These are phyloP conservation scores for Amanita inopinata DNA, from an alignment of 768 basidiomycete species.

Conservation along the genomic window DNA sequence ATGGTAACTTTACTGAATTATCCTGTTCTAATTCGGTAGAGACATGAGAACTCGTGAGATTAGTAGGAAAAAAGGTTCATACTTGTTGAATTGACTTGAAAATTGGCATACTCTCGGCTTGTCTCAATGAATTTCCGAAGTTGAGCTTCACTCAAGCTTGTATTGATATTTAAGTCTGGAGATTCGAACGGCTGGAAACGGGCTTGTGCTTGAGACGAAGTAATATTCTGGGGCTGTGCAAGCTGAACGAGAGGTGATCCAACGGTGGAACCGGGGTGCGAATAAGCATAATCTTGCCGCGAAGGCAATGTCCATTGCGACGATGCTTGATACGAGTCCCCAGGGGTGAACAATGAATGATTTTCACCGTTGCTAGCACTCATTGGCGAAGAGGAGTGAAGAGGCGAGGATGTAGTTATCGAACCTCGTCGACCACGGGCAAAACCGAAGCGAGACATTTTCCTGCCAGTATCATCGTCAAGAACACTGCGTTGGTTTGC, in stretches of 20 bases:
- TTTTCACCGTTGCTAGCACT: conserved; percentile 36
- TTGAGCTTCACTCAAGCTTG: conserved; percentile 61
- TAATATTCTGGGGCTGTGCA: conserved; percentile 29
- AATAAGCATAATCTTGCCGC: conserved; percentile 33
- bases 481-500: conserved; percentile 28
- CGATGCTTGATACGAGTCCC: conserved; percentile 24
- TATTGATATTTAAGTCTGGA: conserved; percentile 12
- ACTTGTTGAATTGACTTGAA: conserved; percentile 15
- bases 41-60: not conserved
- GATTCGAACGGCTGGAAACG: conserved; percentile 43
- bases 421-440: conserved; percentile 63
- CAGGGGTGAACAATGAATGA: conserved; percentile 34
- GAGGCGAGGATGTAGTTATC: conserved; percentile 46
- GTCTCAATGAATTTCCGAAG: conserved; percentile 68
- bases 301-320: conserved; percentile 33
- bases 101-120: conserved; percentile 47
- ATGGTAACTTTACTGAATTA: conserved; percentile 30
- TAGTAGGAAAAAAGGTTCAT: conserved; percentile 6
- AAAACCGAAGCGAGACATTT: conserved; percentile 75
- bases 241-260: conserved; percentile 41
- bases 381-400: conserved; percentile 46
- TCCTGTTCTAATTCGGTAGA: conserved; percentile 1
- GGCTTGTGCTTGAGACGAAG: conserved; percentile 24
- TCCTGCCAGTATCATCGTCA: conserved; percentile 53
- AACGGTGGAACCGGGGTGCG: conserved; percentile 21